Conservation (phyloP, 495 filamentous ascomycete species). For the Amorphotheca resinae region DNA sequence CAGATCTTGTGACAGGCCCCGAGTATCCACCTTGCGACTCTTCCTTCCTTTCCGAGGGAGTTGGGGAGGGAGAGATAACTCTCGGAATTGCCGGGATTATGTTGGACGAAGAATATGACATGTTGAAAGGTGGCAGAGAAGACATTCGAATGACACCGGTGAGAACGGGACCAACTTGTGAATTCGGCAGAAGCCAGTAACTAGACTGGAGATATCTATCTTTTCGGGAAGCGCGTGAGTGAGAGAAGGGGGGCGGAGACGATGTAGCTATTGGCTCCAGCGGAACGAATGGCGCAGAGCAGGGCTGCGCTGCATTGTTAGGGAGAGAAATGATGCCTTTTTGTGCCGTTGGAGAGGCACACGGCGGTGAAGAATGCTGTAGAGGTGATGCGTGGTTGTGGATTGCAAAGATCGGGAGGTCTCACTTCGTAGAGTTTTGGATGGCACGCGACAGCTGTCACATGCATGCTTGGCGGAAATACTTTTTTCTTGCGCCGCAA, state of each 20-base stretch:
- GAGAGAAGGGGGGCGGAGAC: constrained; percentile 3
- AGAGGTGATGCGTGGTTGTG: not conserved
- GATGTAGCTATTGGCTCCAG: constrained; percentile 17
- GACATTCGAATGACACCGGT: constrained; percentile 36
- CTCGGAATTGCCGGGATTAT: constrained; percentile 52
- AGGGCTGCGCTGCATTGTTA: constrained; percentile 20
- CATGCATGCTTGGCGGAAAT: no score
- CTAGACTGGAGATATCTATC: constrained; percentile 33
- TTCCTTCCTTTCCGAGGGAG: constrained; percentile 42
- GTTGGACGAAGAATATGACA: constrained; percentile 31
- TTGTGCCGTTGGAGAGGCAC: constrained; percentile 17
- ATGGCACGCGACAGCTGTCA: no score
- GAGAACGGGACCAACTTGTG: constrained; percentile 34
- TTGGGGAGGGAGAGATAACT: constrained; percentile 59
- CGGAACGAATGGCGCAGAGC: constrained; percentile 14
- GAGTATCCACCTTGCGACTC: constrained; percentile 23
- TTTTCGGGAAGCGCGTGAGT: constrained; percentile 32
- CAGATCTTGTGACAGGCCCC: constrained; percentile 52
- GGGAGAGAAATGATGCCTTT: constrained; percentile 17
- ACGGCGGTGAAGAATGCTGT: constrained; percentile 1
- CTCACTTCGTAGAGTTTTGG: no score
- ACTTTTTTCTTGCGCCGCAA: no score
- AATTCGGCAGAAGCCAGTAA: constrained; percentile 31
- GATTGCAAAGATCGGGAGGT: not conserved
- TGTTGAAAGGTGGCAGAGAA: constrained; percentile 36